A percentile compares a stretch with the other conserved stretches of the same genome.
Evolutionary conservation across 495 filamentous ascomycete genomes (phyloP).

Genomic region (Hypoxylon subgilvum): DNA sequence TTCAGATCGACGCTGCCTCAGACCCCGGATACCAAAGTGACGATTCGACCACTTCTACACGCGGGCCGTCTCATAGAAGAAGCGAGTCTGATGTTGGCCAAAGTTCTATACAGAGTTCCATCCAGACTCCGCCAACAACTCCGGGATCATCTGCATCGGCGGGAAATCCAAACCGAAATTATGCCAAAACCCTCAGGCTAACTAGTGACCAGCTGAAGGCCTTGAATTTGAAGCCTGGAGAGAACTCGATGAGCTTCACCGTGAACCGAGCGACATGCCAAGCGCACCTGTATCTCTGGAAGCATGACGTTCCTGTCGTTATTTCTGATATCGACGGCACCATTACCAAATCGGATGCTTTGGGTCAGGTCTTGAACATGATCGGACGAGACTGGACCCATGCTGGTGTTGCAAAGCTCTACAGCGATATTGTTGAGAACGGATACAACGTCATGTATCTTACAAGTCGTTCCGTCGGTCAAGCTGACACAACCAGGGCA

Average conservation of each 20-base stretch:
- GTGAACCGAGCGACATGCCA: slow-evolving; percentile 92
- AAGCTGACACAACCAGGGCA: slow-evolving; percentile 86
- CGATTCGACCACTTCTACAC: slow-evolving; percentile 43
- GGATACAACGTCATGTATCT: slow-evolving; percentile 99
- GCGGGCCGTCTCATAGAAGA: slow-evolving; percentile 51
- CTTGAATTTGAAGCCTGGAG: slow-evolving; percentile 78
- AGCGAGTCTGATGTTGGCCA: slow-evolving; percentile 74
- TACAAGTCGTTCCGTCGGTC: slow-evolving; percentile 90
- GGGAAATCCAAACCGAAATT: slow-evolving; percentile 80
- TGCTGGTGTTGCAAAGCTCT: slow-evolving; percentile 92
- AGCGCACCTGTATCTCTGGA: slow-evolving; percentile 93
- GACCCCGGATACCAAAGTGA: slow-evolving; percentile 96
- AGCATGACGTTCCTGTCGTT: slow-evolving; percentile 85
- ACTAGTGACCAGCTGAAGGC: slow-evolving; percentile 95
- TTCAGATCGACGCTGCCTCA: slow-evolving; percentile 76
- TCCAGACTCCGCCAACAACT: slow-evolving; percentile 79
- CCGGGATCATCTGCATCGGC: slow-evolving; percentile 63
- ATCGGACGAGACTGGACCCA: slow-evolving; percentile 99
- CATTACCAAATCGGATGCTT: slow-evolving; percentile 96
- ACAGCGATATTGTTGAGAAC: slow-evolving; percentile 92
- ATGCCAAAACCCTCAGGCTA: slow-evolving; percentile 95
- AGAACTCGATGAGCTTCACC: slow-evolving; percentile 92
- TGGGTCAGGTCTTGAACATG: slow-evolving; percentile 98
- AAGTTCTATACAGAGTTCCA: slow-evolving; percentile 63
- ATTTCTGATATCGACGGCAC: slow-evolving; percentile 99